phyloP scores from a whole-genome alignment of 805 yeast genomes.

The Ogataea pilisensis region DNA sequence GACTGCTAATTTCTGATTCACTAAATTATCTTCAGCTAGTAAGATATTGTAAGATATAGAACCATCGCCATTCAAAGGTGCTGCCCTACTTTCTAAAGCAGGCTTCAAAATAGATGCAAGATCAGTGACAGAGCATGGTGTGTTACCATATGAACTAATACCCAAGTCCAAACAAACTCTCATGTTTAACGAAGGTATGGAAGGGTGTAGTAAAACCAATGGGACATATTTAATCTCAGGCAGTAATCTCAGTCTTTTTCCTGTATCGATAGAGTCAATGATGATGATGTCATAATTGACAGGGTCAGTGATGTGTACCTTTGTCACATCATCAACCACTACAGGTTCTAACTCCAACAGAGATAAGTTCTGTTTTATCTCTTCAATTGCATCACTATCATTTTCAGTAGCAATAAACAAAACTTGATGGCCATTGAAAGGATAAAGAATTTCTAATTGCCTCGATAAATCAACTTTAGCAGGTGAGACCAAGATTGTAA shows the following conservation, averaged over 20 bases:
- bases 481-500: conserved; percentile 75
- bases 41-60: conserved; percentile 69
- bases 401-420: conserved; percentile 68
- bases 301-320: conserved; percentile 53
- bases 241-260: conserved; percentile 60
- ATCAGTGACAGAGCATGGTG: conserved; percentile 80
- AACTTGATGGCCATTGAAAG: conserved; percentile 68
- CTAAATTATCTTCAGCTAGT: conserved; percentile 83
- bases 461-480: conserved; percentile 58
- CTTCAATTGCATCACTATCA: conserved; percentile 43
- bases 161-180: conserved; percentile 81
- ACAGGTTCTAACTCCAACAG: conserved; percentile 62
- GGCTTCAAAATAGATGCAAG: conserved; percentile 81
- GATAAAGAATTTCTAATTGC: conserved; percentile 64
- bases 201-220: conserved; percentile 70
- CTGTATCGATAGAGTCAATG: conserved; percentile 75
- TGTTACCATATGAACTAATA: conserved; percentile 82
- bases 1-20: conserved; percentile 84
- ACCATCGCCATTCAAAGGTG: conserved; percentile 76
- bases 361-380: conserved; percentile 46
- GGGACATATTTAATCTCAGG: conserved; percentile 85
- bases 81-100: conserved; percentile 77
- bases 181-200: conserved; percentile 73
- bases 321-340: conserved; percentile 46
- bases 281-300: conserved; percentile 74